phyloP scores from a whole-genome alignment of 345 rosid species.

The Populus ilicifolia region DNA sequence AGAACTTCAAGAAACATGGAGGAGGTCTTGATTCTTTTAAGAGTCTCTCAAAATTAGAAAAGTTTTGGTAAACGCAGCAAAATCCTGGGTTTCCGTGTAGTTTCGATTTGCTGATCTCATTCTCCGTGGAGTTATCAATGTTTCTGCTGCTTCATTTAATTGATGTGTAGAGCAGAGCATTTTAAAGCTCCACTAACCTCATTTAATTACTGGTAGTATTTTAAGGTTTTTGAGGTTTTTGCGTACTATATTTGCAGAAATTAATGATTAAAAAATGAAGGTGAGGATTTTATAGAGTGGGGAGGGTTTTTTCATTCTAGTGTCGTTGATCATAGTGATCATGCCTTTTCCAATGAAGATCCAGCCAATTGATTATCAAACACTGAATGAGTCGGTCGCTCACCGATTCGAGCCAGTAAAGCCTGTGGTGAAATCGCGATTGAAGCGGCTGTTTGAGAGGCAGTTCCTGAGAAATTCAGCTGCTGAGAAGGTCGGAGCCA shows the following conservation, averaged over 20 bases:
- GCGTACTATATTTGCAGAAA: neutral
- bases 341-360: slow-evolving; percentile 68
- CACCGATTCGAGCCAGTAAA: slow-evolving; percentile 41
- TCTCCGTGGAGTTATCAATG: neutral
- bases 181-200: slow-evolving; percentile 1
- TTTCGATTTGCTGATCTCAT: slow-evolving; percentile 22
- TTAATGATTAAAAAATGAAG: slow-evolving; percentile 14
- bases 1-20: neutral
- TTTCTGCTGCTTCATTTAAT: slow-evolving; percentile 5
- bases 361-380: slow-evolving; percentile 60
- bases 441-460: slow-evolving; percentile 84
- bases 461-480: slow-evolving; percentile 55
- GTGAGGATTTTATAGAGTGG: neutral
- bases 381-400: slow-evolving; percentile 29
- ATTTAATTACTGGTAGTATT: neutral
- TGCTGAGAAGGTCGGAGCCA: slow-evolving; percentile 35
- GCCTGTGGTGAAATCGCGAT: slow-evolving; percentile 64
- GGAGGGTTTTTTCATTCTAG: neutral
- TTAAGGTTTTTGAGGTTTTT: neutral
- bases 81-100: slow-evolving; percentile 26
- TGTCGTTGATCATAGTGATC: slow-evolving; percentile 14
- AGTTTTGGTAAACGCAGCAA: slow-evolving; percentile 20
- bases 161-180: neutral
- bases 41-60: slow-evolving; percentile 19
- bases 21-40: neutral